Conservation (phyloP, 2,329 filamentous ascomycete genomes). For the Ploettnerulaceae sp. region DNA sequence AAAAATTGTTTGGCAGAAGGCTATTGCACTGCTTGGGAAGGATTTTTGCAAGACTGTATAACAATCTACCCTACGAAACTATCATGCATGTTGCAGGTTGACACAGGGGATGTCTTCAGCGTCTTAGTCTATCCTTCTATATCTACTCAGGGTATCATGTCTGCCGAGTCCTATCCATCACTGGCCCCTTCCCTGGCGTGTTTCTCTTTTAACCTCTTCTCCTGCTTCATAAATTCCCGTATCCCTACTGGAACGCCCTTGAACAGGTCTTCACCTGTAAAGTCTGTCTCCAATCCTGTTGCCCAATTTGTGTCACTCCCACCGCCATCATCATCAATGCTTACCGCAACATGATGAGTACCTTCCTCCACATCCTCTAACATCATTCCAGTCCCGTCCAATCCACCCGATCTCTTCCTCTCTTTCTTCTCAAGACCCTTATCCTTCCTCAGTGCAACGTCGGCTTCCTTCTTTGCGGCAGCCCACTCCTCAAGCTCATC, state of each 20-base stretch:
- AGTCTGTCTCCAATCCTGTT: slow-evolving; percentile 39
- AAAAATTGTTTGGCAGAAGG: background rate
- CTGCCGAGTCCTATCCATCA: slow-evolving; percentile 9
- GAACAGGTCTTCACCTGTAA: slow-evolving; percentile 66
- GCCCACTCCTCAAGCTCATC: slow-evolving; percentile 94
- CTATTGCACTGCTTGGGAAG: too few species aligned
- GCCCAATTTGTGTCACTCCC: slow-evolving; percentile 68
- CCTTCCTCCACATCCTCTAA: slow-evolving; percentile 24
- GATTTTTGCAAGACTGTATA: too few species aligned
- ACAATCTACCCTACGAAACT: background rate
- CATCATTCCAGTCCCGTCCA: slow-evolving; percentile 32
- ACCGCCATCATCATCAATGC: slow-evolving; percentile 77
- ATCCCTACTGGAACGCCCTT: slow-evolving; percentile 84
- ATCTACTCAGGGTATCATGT: slow-evolving; percentile 9
- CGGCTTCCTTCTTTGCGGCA: slow-evolving; percentile 57
- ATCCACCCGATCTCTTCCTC: slow-evolving; percentile 25
- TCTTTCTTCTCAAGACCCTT: slow-evolving; percentile 26
- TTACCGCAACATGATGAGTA: slow-evolving; percentile 44
- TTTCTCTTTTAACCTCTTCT: slow-evolving; percentile 81
- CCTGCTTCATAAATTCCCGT: slow-evolving; percentile 92
- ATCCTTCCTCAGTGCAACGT: slow-evolving; percentile 44
- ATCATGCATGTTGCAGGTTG: background rate
- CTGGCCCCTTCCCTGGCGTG: slow-evolving; percentile 51
- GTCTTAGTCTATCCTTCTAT: background rate
- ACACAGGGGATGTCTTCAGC: background rate